A percentile compares a stretch with the other conserved stretches of the same genome.
Evolutionary conservation across 2,329 filamentous ascomycete genomes (phyloP).

Genomic region (Colletotrichum tamarilloi): DNA sequence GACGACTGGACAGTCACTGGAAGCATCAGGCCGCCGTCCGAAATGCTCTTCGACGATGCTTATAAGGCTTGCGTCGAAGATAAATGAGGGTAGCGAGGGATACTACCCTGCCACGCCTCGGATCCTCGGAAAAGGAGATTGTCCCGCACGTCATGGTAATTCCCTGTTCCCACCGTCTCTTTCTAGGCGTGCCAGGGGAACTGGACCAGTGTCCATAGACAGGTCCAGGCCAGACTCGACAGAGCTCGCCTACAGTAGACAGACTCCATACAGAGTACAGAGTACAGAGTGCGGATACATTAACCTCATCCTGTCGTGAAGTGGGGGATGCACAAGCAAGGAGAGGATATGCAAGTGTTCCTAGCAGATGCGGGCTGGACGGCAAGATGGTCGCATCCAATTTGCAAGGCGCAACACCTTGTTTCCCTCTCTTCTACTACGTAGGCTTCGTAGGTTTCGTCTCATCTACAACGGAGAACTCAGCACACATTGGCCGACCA

Average conservation of each 20-base stretch:
- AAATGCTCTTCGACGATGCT: constrained; percentile 2
- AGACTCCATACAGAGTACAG: neutral
- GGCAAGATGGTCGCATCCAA: constrained; percentile 15
- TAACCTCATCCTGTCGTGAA: constrained; percentile 23
- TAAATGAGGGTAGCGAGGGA: constrained; percentile 27
- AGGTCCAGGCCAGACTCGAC: constrained; percentile 23
- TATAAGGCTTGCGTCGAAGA: constrained; percentile 21
- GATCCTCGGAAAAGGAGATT: constrained; percentile 21
- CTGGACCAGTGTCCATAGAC: constrained; percentile 5
- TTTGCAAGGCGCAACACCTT: constrained; percentile 9
- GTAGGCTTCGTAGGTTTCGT: constrained; percentile 4
- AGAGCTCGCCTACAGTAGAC: neutral
- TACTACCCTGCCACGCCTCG: constrained; percentile 29
- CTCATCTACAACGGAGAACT: constrained; percentile 16
- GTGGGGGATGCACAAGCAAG: constrained; percentile 30
- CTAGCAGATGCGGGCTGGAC: constrained; percentile 23
- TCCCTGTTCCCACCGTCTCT: neutral
- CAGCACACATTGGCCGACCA: constrained; percentile 7
- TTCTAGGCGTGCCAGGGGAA: neutral
- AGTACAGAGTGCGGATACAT: neutral
- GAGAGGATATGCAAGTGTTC: constrained; percentile 31
- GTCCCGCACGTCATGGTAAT: constrained; percentile 18
- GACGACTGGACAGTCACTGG: neutral
- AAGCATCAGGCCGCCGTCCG: neutral
- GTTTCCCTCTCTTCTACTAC: neutral